Conservation (phyloP, 371 early-diverging fungal genomes). For the Parasitella parasitica region DNA sequence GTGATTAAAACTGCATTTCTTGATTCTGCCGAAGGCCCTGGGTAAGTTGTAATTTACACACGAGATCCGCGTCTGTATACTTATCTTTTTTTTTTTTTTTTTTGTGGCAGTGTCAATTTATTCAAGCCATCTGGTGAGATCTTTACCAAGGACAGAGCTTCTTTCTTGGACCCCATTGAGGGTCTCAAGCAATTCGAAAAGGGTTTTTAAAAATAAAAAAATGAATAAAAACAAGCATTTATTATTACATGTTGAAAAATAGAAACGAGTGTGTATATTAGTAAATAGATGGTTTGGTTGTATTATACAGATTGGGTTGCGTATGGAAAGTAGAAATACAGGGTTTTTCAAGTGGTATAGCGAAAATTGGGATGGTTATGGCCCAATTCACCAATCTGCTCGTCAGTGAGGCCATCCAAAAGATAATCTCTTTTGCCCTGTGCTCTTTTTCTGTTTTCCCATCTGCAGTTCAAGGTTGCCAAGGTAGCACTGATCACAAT, state of each 20-base stretch:
- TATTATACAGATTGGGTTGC: not conserved
- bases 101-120: slow-evolving; percentile 5
- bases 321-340: too few species aligned
- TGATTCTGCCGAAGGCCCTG: slow-evolving; percentile 4
- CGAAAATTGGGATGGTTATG: slow-evolving; percentile 29
- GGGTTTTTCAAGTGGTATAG: slow-evolving; percentile 16
- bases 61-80: too few species aligned
- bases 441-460: slow-evolving; percentile 17
- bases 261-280: not conserved
- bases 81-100: too few species aligned
- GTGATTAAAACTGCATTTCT: slow-evolving; percentile 28
- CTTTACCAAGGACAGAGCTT: slow-evolving; percentile 28
- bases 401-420: slow-evolving; percentile 17
- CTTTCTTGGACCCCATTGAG: slow-evolving; percentile 21
- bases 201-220: not conserved
- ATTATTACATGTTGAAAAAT: not conserved
- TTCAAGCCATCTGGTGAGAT: slow-evolving; percentile 15
- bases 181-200: slow-evolving; percentile 20
- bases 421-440: slow-evolving; percentile 21
- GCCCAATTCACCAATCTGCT: slow-evolving; percentile 25
- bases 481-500: slow-evolving; percentile 5
- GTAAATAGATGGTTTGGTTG: not conserved
- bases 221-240: not conserved
- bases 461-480: slow-evolving; percentile 7
- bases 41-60: slow-evolving; percentile 2